Conservation (phyloP, 176 grass and related monocot species). For the Musa acuminata region DNA sequence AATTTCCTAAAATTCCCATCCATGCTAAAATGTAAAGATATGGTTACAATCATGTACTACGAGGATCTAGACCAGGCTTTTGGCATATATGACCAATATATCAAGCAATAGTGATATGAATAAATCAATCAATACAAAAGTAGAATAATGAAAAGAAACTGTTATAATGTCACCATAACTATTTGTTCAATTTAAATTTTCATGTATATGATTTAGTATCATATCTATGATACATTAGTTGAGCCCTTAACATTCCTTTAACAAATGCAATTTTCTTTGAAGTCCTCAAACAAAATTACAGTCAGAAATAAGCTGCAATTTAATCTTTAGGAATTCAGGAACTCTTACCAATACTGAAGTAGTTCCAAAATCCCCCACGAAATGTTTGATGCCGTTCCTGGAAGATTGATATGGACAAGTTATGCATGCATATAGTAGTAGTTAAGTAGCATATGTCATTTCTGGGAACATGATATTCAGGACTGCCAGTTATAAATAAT, state of each 20-base stretch:
- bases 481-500: background rate
- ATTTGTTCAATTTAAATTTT: background rate
- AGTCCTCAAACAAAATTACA: conserved; percentile 1
- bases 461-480: background rate
- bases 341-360: conserved; percentile 94
- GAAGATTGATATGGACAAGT: conserved; percentile 11
- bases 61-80: too few species aligned
- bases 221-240: background rate
- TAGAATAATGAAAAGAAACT: too few species aligned
- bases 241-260: background rate
- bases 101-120: too few species aligned
- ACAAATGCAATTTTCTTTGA: background rate
- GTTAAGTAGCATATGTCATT: background rate
- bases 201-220: background rate
- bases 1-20: too few species aligned
- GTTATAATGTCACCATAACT: too few species aligned
- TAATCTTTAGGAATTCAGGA: background rate
- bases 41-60: too few species aligned
- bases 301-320: conserved; percentile 7
- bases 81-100: too few species aligned
- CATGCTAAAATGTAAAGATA: too few species aligned
- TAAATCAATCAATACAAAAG: too few species aligned
- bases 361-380: conserved; percentile 92
- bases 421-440: background rate
- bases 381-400: conserved; percentile 74